Conservation (phyloP, 208 protist species). For the Trypanosoma caninum region DNA sequence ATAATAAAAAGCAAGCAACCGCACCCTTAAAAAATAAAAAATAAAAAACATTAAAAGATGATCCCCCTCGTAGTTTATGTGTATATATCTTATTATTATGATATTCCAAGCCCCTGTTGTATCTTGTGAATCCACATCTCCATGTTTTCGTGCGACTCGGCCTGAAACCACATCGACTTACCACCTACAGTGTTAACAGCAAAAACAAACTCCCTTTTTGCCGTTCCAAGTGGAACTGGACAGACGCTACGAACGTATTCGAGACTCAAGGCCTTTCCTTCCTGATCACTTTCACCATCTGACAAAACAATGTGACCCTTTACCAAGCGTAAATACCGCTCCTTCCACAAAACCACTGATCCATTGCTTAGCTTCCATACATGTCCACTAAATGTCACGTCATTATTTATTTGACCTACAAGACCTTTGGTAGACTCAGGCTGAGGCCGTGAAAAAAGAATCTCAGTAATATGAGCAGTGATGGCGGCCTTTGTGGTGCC, state of each 20-base stretch:
- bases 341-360: conserved; percentile 64
- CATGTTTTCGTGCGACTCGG: conserved; percentile 64
- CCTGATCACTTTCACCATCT: conserved; percentile 58
- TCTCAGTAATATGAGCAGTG: conserved; percentile 56
- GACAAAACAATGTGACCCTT: conserved; percentile 73
- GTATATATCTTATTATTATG: no score
- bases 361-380: conserved; percentile 71
- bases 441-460: conserved; percentile 44
- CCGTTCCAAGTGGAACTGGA: conserved; percentile 53
- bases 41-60: conserved; percentile 12
- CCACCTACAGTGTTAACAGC: conserved; percentile 74
- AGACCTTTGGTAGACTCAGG: conserved; percentile 18
- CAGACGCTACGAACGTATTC: conserved; percentile 81
- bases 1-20: not conserved
- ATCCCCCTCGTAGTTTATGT: no score
- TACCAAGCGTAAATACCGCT: conserved; percentile 62
- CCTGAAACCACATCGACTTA: conserved; percentile 87
- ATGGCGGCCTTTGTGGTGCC: conserved; percentile 58
- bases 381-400: conserved; percentile 59
- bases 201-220: conserved; percentile 75
- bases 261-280: conserved; percentile 74
- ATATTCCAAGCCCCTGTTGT: conserved; percentile 65
- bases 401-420: conserved; percentile 71
- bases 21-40: conserved; percentile 5
- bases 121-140: conserved; percentile 80